A percentile compares a stretch with the other conserved stretches of the same genome.
These are phyloP conservation scores for Podospora appendiculata DNA, from an alignment of 495 filamentous ascomycete species.

Conservation along the genomic window DNA sequence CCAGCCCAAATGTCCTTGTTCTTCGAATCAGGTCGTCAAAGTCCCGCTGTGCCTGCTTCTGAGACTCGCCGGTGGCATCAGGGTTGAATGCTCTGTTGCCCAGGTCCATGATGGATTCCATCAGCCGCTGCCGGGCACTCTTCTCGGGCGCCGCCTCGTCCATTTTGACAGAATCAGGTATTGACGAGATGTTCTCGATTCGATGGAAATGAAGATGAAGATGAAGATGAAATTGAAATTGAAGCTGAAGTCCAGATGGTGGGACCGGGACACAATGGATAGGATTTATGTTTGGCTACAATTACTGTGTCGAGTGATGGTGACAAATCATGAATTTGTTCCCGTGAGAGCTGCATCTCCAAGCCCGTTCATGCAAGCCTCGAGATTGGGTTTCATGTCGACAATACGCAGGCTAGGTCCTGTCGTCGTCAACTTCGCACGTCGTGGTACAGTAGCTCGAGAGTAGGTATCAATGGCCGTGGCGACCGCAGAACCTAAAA, in stretches of 20 bases:
- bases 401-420: no score
- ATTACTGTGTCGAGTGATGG: no score
- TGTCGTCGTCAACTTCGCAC: no score
- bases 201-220: background rate
- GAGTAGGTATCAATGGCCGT: no score
- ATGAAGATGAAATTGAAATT: background rate
- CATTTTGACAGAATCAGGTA: conserved; percentile 9
- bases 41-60: conserved; percentile 24
- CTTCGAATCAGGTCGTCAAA: conserved; percentile 33
- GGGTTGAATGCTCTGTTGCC: conserved; percentile 36
- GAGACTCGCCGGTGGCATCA: conserved; percentile 14
- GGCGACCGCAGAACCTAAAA: no score
- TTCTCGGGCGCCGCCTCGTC: conserved; percentile 8
- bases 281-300: background rate
- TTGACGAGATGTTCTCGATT: background rate
- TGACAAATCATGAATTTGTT: no score
- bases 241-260: background rate
- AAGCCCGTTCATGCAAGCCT: no score
- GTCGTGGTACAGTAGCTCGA: no score
- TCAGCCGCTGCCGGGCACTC: conserved; percentile 17
- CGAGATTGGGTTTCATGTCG: no score
- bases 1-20: conserved; percentile 32
- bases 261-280: background rate
- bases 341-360: no score
- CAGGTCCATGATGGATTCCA: conserved; percentile 25